phyloP scores from a whole-genome alignment of 2,329 filamentous ascomycete species.

The Ascochyta pisi region DNA sequence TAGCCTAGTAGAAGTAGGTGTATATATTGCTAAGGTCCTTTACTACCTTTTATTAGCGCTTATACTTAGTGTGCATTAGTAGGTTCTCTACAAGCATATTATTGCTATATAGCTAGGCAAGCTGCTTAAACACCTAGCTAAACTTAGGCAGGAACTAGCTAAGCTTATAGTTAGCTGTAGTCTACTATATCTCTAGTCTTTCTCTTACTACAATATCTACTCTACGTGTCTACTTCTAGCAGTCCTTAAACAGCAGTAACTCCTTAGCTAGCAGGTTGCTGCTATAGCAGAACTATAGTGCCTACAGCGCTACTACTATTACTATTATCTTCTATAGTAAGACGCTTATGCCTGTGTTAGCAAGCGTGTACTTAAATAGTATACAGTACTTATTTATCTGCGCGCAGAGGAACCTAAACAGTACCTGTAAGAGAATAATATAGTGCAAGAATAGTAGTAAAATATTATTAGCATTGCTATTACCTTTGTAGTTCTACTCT shows the following conservation, averaged over 20 bases:
- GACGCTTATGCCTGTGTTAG: neutral
- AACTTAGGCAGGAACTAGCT: neutral
- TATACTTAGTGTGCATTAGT: too few species aligned
- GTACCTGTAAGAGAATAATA: neutral
- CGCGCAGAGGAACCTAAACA: neutral
- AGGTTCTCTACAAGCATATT: too few species aligned
- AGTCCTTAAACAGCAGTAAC: too few species aligned
- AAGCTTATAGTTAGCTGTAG: neutral
- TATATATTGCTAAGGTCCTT: too few species aligned
- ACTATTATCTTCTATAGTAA: neutral
- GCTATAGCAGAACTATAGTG: too few species aligned
- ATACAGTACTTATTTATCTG: slow-evolving; percentile 1
- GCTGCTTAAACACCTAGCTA: neutral
- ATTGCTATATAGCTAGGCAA: neutral
- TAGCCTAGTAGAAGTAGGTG: too few species aligned
- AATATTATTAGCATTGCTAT: neutral
- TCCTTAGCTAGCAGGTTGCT: too few species aligned
- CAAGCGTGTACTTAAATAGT: neutral
- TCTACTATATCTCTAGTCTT: neutral
- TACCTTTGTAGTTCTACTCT: too few species aligned
- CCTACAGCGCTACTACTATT: neutral
- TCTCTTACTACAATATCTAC: neutral
- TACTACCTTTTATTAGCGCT: too few species aligned
- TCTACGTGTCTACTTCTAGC: too few species aligned
- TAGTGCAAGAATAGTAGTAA: neutral